Conservation (phyloP, 805 yeast genomes). For the Cyberlindnera mrakii region DNA sequence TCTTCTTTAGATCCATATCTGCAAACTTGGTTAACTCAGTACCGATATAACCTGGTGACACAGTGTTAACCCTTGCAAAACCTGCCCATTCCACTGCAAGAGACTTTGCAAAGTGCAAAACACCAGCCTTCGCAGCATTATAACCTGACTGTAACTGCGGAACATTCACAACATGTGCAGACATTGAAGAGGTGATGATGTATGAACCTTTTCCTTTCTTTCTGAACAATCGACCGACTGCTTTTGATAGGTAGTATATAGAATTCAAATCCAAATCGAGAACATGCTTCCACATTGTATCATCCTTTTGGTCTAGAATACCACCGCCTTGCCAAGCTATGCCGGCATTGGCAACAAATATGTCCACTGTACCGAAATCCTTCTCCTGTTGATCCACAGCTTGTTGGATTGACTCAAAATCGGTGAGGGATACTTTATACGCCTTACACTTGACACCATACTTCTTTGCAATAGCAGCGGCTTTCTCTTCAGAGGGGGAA, state of each 20-base stretch:
- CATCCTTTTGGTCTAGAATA: constrained; percentile 37
- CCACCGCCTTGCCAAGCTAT: constrained; percentile 73
- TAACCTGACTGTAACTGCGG: constrained; percentile 87
- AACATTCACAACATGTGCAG: constrained; percentile 79
- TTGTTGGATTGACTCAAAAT: constrained; percentile 23
- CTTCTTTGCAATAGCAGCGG: constrained; percentile 51
- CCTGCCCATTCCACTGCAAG: constrained; percentile 84
- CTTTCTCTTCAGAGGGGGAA: constrained; percentile 23
- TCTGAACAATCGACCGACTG: constrained; percentile 67
- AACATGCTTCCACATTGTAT: constrained; percentile 62
- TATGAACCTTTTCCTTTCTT: constrained; percentile 73
- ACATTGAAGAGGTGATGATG: constrained; percentile 84
- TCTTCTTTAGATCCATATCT: constrained; percentile 35
- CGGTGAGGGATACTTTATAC: constrained; percentile 31
- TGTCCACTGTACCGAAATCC: constrained; percentile 73
- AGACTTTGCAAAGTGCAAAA: constrained; percentile 68
- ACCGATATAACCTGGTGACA: constrained; percentile 79
- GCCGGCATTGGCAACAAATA: constrained; percentile 89
- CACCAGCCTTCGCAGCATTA: constrained; percentile 84
- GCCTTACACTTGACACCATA: constrained; percentile 65
- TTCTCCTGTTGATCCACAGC: constrained; percentile 35
- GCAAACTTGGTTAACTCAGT: constrained; percentile 58
- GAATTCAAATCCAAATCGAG: constrained; percentile 75
- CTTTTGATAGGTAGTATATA: constrained; percentile 73
- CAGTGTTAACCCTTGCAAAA: constrained; percentile 78